Base-by-base conservation (phyloP, 345 rosid genomes). In the Tarenaya hassleriana region DNA sequence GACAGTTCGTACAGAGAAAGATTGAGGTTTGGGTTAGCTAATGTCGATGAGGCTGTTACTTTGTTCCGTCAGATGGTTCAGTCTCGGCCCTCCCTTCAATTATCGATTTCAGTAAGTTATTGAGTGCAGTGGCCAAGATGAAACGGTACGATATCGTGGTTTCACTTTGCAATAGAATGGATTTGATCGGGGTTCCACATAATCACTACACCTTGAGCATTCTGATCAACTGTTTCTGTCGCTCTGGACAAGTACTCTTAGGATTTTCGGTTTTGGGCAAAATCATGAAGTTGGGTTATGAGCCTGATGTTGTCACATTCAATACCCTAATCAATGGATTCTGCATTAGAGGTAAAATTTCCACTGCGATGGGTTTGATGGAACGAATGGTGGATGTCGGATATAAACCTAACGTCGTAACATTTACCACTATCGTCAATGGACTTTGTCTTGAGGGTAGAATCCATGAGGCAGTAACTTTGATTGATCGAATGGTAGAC, bases 361-460 rank as follows among this genome's bases (percentile, higher is more conserved):
- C n/a, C n/a, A n/a, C n/a, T n/a, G n/a, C 60, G 43, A 15, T 53
- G 0, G 32, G 59, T 38, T 7, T 54, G n/a, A 53, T 62, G n/a
- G 68, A 50, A 3, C 54, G 55, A 29, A 63, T 64, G 62, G 21
- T 50, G 45, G 55, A 64, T 2, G 56, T 64, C 11, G 69, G 68
- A 2, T 34, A 31, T 41, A 15, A 41, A 34, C 68, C 62, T 0
- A 48, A 38, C 56, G 49, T 56, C 48, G 44, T 56, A 48, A 63
- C 68, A 0, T 55, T 63, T 24, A 61, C 56, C 15, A 54, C 62
- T 49, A 49, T 56, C 1, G 37, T 63, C 38, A 56, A 49, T 1
- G 56, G 68, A 0, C 55, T 63, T 41, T 55, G 62, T 16, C 55
- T 29, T 14, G 1, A 13, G 15, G 34, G 32, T 20, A 3, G 50